Evolutionary conservation across 495 filamentous ascomycete species (phyloP), one percentile per base, ranked within the genome.

Genomic region (Acidomyces sp.): DNA sequence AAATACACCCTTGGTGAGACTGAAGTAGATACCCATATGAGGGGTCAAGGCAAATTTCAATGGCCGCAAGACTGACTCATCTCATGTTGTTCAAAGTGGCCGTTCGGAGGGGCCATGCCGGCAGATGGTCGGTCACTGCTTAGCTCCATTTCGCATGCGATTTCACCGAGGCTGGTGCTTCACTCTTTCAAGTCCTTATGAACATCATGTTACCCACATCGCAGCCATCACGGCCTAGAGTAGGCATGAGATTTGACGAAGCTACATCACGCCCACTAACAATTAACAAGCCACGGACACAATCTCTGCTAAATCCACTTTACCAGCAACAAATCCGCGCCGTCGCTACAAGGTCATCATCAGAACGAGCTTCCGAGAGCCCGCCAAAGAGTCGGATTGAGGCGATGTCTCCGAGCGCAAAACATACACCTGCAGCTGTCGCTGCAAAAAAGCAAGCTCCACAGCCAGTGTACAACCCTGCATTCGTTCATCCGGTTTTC

Each of bases 401-500:
- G 55, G 60, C 55, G 6, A 62, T 63, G 57, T 55, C 57, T 11
- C 59, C 54, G 6, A 51, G 51, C 19, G 16, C 36, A 17, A 10
- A 25, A 30, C 11, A 28, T 16, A 3, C 17, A 18, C 37, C 10
- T 27, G 41, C 6, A n/a, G n/a, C n/a, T n/a, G n/a, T n/a, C n/a
- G n/a, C n/a, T 17, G 23, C 9, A 34, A 15, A 27, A 31, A 22
- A 16, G 10, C 17, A 26, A 5, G 39, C 48, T 4, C 18, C 28
- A 4, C 44, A 20, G 6, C 16, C 35, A 27, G 11, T 38, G 15
- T 62, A 61, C 43, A 53, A 64, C 34, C 49, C 56, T 31, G 56
- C 60, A 26, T 44, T 49, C 7, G 41, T 51, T 18, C 61, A 64
- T 46, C 61, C 61, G 0, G 61, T 64, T 32, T 64, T 64, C 48